Percentiles rank a stretch among this genome's conserved stretches.
Evolutionary conservation across 768 basidiomycete species (phyloP).

Genomic region (Clathrus columnatus): DNA sequence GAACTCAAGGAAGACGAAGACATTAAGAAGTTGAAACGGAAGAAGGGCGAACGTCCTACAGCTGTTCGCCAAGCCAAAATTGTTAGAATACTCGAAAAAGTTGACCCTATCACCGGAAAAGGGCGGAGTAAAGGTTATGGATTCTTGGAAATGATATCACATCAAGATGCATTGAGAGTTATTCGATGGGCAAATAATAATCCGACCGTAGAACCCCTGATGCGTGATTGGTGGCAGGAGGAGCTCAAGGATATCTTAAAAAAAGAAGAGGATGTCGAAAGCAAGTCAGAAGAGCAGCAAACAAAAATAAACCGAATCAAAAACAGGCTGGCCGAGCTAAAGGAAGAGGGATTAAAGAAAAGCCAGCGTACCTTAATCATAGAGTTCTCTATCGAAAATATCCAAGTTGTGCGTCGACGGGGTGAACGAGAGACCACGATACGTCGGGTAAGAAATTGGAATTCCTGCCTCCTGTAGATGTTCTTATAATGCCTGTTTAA

Average conservation of each 20-base stretch:
- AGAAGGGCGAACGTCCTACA: slow-evolving; percentile 26
- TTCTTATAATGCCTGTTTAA: slow-evolving; percentile 16
- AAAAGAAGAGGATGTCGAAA: slow-evolving; percentile 20
- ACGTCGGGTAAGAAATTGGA: slow-evolving; percentile 16
- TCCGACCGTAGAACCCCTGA: slow-evolving; percentile 48
- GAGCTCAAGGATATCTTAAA: slow-evolving; percentile 56
- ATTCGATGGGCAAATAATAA: slow-evolving; percentile 95
- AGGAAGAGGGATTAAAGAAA: slow-evolving; percentile 5
- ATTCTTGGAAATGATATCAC: slow-evolving; percentile 82
- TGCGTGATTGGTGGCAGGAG: slow-evolving; percentile 79
- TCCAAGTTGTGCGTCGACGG: slow-evolving; percentile 78
- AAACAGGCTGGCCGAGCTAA: slow-evolving; percentile 36
- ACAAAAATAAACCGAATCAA: slow-evolving; percentile 50
- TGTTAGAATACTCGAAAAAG: slow-evolving; percentile 79
- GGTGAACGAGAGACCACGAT: slow-evolving; percentile 41
- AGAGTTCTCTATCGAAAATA: slow-evolving; percentile 96
- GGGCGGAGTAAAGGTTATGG: slow-evolving; percentile 92
- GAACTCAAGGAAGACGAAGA: slow-evolving; percentile 42
- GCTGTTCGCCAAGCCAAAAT: slow-evolving; percentile 87
- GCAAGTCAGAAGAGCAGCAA: slow-evolving; percentile 39
- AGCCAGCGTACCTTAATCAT: slow-evolving; percentile 51
- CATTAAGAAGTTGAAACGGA: slow-evolving; percentile 27
- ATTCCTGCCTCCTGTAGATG: not conserved
- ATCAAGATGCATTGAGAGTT: slow-evolving; percentile 85
- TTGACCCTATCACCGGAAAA: slow-evolving; percentile 80